A percentile compares a stretch with the other conserved stretches of the same genome.
These are phyloP conservation scores for Xylariaceae sp. DNA, from an alignment of 2,329 filamentous ascomycete species.

Conservation along the genomic window DNA sequence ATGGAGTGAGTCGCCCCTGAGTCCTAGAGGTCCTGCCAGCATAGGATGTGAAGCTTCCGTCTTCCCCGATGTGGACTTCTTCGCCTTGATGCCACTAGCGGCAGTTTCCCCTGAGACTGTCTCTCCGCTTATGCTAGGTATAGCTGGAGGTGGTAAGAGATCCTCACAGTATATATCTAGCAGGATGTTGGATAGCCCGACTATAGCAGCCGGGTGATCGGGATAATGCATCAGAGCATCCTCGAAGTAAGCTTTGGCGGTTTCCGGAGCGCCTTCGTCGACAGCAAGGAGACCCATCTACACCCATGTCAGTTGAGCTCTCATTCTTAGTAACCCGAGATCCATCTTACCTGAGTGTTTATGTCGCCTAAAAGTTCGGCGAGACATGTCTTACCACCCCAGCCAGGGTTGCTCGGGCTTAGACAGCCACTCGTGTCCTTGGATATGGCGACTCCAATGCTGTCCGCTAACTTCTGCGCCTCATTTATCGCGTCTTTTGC, in stretches of 20 bases:
- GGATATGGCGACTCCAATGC: slow-evolving; percentile 62
- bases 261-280: slow-evolving; percentile 57
- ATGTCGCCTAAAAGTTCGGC: slow-evolving; percentile 84
- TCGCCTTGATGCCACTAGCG: slow-evolving; percentile 3
- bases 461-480: slow-evolving; percentile 69
- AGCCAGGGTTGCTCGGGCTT: slow-evolving; percentile 60
- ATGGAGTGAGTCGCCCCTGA: slow-evolving; percentile 31
- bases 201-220: slow-evolving; percentile 73
- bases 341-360: slow-evolving; percentile 64
- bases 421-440: slow-evolving; percentile 58
- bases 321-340: not conserved
- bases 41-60: slow-evolving; percentile 26
- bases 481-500: slow-evolving; percentile 74
- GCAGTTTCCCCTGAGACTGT: slow-evolving; percentile 15
- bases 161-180: slow-evolving; percentile 76
- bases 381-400: slow-evolving; percentile 75
- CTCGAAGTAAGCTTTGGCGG: slow-evolving; percentile 75
- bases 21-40: slow-evolving; percentile 44
- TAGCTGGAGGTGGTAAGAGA: slow-evolving; percentile 53
- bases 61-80: slow-evolving; percentile 6
- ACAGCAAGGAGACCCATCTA: slow-evolving; percentile 64
- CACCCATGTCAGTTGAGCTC: slow-evolving; percentile 28
- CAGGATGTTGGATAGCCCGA: slow-evolving; percentile 78
- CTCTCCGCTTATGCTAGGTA: slow-evolving; percentile 40
- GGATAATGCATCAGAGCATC: slow-evolving; percentile 71